A percentile compares a stretch with the other conserved stretches of the same genome.
These are phyloP conservation scores for Loxodes magnus DNA, from an alignment of 73 alveolate genomes.

Conservation along the genomic window DNA sequence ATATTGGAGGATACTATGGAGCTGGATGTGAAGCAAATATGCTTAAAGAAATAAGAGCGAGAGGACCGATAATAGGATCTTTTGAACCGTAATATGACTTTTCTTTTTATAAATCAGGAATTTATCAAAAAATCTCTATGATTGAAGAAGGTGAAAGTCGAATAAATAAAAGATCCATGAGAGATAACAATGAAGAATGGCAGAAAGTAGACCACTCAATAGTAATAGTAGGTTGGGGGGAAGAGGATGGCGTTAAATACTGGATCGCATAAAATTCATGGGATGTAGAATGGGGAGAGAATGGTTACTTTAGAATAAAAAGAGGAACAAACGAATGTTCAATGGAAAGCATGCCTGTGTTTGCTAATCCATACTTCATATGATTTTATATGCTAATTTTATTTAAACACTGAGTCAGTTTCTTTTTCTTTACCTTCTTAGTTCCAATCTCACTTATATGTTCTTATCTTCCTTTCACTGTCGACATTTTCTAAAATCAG, in stretches of 20 bases:
- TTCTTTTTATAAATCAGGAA: slow-evolving; percentile 42
- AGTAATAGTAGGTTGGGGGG: slow-evolving; percentile 49
- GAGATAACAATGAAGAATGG: slow-evolving; percentile 36
- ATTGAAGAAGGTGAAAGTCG: slow-evolving; percentile 11
- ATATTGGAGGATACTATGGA: slow-evolving; percentile 66
- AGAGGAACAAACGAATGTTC: slow-evolving; percentile 1
- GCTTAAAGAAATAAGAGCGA: slow-evolving; percentile 68
- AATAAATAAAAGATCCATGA: slow-evolving; percentile 28
- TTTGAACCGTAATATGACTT: slow-evolving; percentile 36
- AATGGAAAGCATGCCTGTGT: slow-evolving; percentile 3
- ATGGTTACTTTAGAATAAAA: slow-evolving; percentile 49
- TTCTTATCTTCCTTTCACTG: too few species aligned
- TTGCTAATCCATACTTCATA: neutral
- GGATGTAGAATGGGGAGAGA: slow-evolving; percentile 73
- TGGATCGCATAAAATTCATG: slow-evolving; percentile 50
- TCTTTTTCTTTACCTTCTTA: too few species aligned
- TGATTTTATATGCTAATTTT: neutral
- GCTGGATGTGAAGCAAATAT: slow-evolving; percentile 45
- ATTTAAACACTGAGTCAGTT: too few species aligned
- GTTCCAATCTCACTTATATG: too few species aligned
- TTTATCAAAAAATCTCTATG: slow-evolving; percentile 15
- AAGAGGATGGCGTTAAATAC: slow-evolving; percentile 20
- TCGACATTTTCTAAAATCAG: too few species aligned
- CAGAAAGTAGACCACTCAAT: slow-evolving; percentile 37
- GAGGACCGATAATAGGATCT: slow-evolving; percentile 73